These are phyloP conservation scores for Suillus discolor DNA, from an alignment of 768 basidiomycete genomes.

Conservation along the genomic window DNA sequence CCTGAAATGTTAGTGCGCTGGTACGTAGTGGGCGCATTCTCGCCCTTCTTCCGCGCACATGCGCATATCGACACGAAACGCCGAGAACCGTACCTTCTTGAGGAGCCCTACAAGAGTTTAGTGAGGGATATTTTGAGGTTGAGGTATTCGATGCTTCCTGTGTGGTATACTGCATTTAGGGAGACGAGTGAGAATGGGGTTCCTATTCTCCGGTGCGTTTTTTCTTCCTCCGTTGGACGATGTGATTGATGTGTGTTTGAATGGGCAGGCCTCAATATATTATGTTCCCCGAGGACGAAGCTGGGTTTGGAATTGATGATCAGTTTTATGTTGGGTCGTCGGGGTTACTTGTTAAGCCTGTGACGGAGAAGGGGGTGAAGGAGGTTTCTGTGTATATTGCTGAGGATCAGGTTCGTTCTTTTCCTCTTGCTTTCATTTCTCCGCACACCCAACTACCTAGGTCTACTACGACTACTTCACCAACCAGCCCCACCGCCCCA, in stretches of 20 bases:
- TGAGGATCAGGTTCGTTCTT: constrained; percentile 68
- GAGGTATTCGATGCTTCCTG: constrained; percentile 83
- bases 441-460: constrained; percentile 34
- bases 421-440: background rate
- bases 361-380: constrained; percentile 71
- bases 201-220: constrained; percentile 76
- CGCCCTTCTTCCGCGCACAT: constrained; percentile 98
- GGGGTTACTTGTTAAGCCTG: constrained; percentile 89
- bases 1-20: constrained; percentile 95
- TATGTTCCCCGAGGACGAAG: constrained; percentile 85
- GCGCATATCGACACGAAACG: constrained; percentile 98
- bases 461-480: constrained; percentile 75
- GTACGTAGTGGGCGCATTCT: constrained; percentile 95
- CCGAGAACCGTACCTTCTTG: constrained; percentile 91
- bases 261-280: constrained; percentile 89
- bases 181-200: constrained; percentile 81
- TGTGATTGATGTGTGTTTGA: background rate
- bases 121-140: constrained; percentile 78
- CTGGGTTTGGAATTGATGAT: constrained; percentile 89
- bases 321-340: constrained; percentile 92
- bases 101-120: constrained; percentile 86
- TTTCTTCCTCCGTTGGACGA: background rate
- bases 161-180: constrained; percentile 98
- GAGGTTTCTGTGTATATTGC: constrained; percentile 80
- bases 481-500: background rate